These are phyloP conservation scores for Adansonia digitata DNA, from an alignment of 345 rosid genomes.

Conservation along the genomic window DNA sequence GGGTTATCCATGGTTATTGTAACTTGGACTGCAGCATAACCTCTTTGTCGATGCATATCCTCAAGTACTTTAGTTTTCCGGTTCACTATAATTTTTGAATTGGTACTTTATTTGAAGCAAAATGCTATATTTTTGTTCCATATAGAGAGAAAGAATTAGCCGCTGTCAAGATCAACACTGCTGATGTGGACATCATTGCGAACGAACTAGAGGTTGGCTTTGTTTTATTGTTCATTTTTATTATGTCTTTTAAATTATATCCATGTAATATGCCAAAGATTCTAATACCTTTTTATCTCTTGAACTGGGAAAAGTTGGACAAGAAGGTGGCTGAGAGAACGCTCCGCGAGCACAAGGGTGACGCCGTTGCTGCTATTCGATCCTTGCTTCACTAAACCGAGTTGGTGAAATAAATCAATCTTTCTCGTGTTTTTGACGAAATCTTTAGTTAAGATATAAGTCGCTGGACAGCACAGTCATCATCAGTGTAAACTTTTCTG, in stretches of 20 bases:
- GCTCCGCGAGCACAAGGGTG: conserved; percentile 87
- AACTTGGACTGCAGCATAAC: not conserved
- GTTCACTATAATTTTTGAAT: not conserved
- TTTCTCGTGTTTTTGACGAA: not conserved
- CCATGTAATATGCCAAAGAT: not conserved
- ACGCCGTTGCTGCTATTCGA: conserved; percentile 86
- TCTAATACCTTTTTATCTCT: conserved; percentile 13
- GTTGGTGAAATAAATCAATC: not conserved
- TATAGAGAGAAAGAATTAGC: conserved; percentile 10
- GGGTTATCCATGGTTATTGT: not conserved
- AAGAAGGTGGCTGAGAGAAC: conserved; percentile 89
- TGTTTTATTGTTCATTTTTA: not conserved
- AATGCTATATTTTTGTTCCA: not conserved
- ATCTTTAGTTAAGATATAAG: not conserved
- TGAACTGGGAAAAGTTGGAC: conserved; percentile 51
- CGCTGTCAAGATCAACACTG: conserved; percentile 90
- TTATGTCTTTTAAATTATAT: not conserved
- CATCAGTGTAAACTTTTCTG: not conserved
- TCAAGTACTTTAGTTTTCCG: no score
- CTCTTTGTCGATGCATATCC: not conserved
- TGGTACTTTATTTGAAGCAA: not conserved
- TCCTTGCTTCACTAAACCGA: conserved; percentile 50
- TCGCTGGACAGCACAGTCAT: not conserved
- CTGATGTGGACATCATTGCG: conserved; percentile 80
- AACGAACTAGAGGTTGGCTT: conserved; percentile 84